A percentile compares a stretch with the other conserved stretches of the same genome.
These are phyloP conservation scores for Stropharia rugosoannulata DNA, from an alignment of 768 basidiomycete species.

Conservation along the genomic window DNA sequence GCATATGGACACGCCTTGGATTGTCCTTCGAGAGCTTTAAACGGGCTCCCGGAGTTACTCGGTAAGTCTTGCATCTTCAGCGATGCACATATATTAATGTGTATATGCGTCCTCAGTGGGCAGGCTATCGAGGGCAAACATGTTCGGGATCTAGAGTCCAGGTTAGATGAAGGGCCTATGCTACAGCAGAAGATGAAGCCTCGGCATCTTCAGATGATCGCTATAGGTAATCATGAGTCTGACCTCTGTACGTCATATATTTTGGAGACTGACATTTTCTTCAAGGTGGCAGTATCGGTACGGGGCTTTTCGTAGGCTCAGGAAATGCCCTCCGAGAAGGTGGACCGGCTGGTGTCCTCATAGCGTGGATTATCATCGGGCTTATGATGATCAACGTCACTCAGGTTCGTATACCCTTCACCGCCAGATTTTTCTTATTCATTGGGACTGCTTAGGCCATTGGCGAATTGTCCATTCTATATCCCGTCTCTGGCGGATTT, in stretches of 20 bases:
- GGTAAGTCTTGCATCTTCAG: constrained; percentile 25
- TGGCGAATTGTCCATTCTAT: constrained; percentile 49
- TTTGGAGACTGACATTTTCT: background rate
- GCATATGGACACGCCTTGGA: constrained; percentile 42
- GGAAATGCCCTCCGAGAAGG: constrained; percentile 38
- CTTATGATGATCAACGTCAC: constrained; percentile 50
- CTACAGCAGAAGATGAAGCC: constrained; percentile 51
- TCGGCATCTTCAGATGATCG: constrained; percentile 47
- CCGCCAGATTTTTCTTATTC: background rate
- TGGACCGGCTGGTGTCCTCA: constrained; percentile 43
- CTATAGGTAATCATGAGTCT: constrained; percentile 35
- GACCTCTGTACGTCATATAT: background rate
- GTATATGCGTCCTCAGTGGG: constrained; percentile 24
- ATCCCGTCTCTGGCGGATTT: constrained; percentile 49
- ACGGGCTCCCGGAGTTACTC: constrained; percentile 44
- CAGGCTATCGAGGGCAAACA: constrained; percentile 35
- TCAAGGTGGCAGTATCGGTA: constrained; percentile 45
- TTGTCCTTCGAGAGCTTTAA: constrained; percentile 44
- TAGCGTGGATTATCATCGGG: constrained; percentile 45
- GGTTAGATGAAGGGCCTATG: constrained; percentile 41
- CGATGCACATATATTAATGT: background rate
- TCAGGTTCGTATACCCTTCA: constrained; percentile 26
- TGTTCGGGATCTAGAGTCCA: constrained; percentile 32
- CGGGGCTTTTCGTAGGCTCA: constrained; percentile 48
- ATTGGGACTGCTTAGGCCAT: constrained; percentile 32